phyloP scores from a whole-genome alignment of 441 rosid genomes.

The Gossypium aridum region DNA sequence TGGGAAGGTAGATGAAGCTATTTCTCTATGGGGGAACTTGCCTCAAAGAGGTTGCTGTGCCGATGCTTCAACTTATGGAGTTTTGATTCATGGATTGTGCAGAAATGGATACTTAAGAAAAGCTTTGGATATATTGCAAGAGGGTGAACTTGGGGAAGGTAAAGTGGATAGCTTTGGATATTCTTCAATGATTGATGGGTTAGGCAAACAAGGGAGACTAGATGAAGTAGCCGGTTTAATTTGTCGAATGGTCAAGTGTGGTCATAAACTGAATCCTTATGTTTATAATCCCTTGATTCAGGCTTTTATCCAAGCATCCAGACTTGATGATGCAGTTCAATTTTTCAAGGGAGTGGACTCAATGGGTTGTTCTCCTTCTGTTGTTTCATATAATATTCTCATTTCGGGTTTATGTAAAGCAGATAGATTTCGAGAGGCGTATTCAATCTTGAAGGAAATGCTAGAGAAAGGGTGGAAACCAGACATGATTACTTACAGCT shows the following conservation, averaged over 20 bases:
- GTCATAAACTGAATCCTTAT: slow-evolving; percentile 41
- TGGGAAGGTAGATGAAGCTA: slow-evolving; percentile 59
- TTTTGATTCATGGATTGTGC: slow-evolving; percentile 73
- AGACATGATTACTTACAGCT: slow-evolving; percentile 70
- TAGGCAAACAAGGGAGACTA: slow-evolving; percentile 63
- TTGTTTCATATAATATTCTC: slow-evolving; percentile 64
- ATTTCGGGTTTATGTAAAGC: slow-evolving; percentile 73
- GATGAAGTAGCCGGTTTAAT: slow-evolving; percentile 58
- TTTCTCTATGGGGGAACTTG: slow-evolving; percentile 53
- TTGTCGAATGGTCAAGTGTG: slow-evolving; percentile 36
- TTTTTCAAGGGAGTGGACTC: slow-evolving; percentile 51
- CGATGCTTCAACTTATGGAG: slow-evolving; percentile 56
- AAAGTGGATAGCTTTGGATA: slow-evolving; percentile 55
- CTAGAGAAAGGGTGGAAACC: slow-evolving; percentile 60
- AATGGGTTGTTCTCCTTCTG: slow-evolving; percentile 38
- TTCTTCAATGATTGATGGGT: slow-evolving; percentile 62
- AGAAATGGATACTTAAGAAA: slow-evolving; percentile 67
- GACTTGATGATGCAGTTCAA: slow-evolving; percentile 49
- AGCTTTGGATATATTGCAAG: slow-evolving; percentile 56
- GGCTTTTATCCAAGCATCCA: slow-evolving; percentile 55
- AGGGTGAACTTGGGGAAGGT: slow-evolving; percentile 39
- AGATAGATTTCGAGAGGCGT: slow-evolving; percentile 59
- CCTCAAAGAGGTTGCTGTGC: slow-evolving; percentile 39
- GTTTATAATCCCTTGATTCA: slow-evolving; percentile 57
- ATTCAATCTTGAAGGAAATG: slow-evolving; percentile 64